Evolutionary conservation across 257 asterid genomes (phyloP).

Genomic region (Nemophila menziesii): DNA sequence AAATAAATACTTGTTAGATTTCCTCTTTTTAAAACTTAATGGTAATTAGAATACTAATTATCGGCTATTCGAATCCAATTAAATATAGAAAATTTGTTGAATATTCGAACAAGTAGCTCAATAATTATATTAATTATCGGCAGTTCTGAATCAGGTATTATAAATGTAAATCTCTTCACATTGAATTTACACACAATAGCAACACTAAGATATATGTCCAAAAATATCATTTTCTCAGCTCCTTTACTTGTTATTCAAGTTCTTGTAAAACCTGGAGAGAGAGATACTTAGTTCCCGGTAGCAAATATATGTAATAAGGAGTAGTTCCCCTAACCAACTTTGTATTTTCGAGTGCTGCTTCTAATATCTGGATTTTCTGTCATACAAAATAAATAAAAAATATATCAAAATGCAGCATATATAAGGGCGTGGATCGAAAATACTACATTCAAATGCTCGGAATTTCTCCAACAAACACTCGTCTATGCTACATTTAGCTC

Average conservation of each 20-base stretch:
- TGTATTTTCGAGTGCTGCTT: slow-evolving; percentile 44
- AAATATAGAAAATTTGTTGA: too few species aligned
- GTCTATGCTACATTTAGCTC: background rate
- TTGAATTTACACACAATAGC: too few species aligned
- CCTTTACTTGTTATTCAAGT: slow-evolving; percentile 42
- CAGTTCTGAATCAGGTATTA: too few species aligned
- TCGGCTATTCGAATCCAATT: too few species aligned
- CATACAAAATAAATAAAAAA: background rate
- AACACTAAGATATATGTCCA: too few species aligned
- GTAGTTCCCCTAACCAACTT: slow-evolving; percentile 37
- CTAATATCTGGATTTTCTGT: slow-evolving; percentile 55
- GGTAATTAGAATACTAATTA: too few species aligned
- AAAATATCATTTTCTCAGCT: slow-evolving; percentile 34
- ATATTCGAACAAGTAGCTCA: too few species aligned
- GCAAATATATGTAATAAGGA: background rate
- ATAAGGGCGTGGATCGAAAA: background rate
- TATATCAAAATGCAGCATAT: background rate
- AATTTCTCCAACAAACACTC: slow-evolving; percentile 22
- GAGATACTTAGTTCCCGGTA: background rate
- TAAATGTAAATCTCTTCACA: too few species aligned
- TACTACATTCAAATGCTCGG: slow-evolving; percentile 24
- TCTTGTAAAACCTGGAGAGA: slow-evolving; percentile 37
- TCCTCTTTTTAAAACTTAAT: too few species aligned
- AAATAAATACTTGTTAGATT: too few species aligned
- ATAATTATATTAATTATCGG: too few species aligned